Conservation (phyloP, 2,329 filamentous ascomycete species). For the Fusarium brevicatenulatum region DNA sequence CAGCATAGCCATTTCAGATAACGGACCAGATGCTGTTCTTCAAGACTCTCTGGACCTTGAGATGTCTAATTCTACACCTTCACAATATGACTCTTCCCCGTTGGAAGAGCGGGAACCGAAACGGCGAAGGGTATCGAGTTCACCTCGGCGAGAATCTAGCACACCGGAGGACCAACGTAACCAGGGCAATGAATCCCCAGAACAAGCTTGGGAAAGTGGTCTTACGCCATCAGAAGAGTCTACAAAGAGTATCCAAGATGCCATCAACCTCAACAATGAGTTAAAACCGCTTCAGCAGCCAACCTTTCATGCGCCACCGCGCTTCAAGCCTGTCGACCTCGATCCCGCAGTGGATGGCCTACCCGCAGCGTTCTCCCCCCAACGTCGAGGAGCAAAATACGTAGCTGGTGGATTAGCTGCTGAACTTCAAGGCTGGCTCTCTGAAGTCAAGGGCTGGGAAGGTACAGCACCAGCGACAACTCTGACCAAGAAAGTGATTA, state of each 20-base stretch:
- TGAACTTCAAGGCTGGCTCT: conserved; percentile 54
- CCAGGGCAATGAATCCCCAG: background rate
- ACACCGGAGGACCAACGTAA: conserved; percentile 1
- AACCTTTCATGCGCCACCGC: conserved; percentile 52
- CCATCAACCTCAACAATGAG: conserved; percentile 27
- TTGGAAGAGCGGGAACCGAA: conserved; percentile 40
- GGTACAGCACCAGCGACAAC: conserved; percentile 23
- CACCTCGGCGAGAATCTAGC: conserved; percentile 33
- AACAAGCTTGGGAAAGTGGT: background rate
- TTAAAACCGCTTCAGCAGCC: conserved; percentile 47
- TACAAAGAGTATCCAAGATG: conserved; percentile 21
- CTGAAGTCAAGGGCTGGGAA: conserved; percentile 53
- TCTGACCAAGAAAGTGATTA: conserved; percentile 39
- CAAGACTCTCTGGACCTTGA: conserved; percentile 13
- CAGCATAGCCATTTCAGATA: background rate
- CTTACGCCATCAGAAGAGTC: conserved; percentile 18
- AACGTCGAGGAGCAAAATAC: conserved; percentile 50
- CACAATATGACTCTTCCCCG: conserved; percentile 6
- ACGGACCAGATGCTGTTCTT: background rate
- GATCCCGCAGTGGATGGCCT: conserved; percentile 38
- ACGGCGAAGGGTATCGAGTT: conserved; percentile 45
- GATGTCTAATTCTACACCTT: conserved; percentile 1
- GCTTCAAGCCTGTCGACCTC: conserved; percentile 50
- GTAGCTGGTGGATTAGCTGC: conserved; percentile 52
- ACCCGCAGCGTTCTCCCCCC: conserved; percentile 50